Conservation (phyloP, 129 eudicot species). For the Chrysanthemum lavandulifolium region DNA sequence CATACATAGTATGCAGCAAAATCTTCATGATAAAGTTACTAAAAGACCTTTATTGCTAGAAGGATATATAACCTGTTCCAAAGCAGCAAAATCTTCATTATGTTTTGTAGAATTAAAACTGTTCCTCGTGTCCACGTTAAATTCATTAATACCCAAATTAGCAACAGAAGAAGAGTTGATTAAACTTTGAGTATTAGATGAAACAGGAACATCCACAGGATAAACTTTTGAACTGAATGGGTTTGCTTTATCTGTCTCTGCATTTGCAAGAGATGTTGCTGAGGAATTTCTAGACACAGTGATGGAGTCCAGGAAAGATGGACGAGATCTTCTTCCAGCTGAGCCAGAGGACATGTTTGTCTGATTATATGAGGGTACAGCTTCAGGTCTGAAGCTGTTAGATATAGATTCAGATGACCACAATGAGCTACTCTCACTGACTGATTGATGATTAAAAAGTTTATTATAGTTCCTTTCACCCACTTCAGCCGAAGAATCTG, state of each 20-base stretch:
- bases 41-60: neutral
- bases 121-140: constrained; percentile 39
- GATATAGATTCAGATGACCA: constrained; percentile 46
- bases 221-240: constrained; percentile 39
- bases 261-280: constrained; percentile 35
- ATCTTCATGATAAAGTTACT: neutral
- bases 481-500: constrained; percentile 33
- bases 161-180: constrained; percentile 34
- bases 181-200: constrained; percentile 42
- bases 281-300: constrained; percentile 44
- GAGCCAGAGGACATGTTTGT: constrained; percentile 38
- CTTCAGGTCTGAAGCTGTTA: constrained; percentile 36
- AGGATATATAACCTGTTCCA: constrained; percentile 70
- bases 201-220: constrained; percentile 38
- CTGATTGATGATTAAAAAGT: constrained; percentile 22
- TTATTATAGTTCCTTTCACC: constrained; percentile 43
- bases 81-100: constrained; percentile 91
- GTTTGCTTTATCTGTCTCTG: constrained; percentile 43
- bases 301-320: constrained; percentile 86
- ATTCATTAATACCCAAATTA: constrained; percentile 32
- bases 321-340: constrained; percentile 71
- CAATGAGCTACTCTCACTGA: constrained; percentile 35
- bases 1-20: constrained; percentile 15
- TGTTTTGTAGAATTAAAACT: constrained; percentile 56
- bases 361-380: constrained; percentile 36